A percentile compares a stretch with the other conserved stretches of the same genome.
Evolutionary conservation across 257 asterid genomes (phyloP).

Genomic region (Jacaranda mimosifolia): DNA sequence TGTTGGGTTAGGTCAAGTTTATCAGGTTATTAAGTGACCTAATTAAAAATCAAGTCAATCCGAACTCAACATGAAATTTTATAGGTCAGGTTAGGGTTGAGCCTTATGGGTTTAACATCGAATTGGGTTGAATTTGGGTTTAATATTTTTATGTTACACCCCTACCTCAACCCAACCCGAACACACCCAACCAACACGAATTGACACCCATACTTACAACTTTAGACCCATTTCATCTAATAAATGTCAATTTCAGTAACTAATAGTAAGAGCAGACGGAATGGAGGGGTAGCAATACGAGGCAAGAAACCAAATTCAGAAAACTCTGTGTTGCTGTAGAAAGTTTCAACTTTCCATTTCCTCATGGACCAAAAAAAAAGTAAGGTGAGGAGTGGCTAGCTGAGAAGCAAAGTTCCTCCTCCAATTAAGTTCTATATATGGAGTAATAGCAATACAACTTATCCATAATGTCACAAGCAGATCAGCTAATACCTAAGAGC

Average conservation of each 20-base stretch:
- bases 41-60: too few species aligned
- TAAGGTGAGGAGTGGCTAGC: not conserved
- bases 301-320: not conserved
- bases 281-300: not conserved
- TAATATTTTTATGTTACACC: too few species aligned
- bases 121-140: too few species aligned
- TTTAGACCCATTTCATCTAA: not conserved
- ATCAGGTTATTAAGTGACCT: too few species aligned
- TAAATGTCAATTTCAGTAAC: not conserved
- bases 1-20: too few species aligned
- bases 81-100: too few species aligned
- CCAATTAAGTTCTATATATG: not conserved
- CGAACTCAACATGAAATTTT: too few species aligned
- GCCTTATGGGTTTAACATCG: too few species aligned
- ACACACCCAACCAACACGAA: too few species aligned
- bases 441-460: constrained; percentile 9
- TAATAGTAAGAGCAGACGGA: not conserved
- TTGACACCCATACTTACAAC: too few species aligned
- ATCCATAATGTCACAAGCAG: not conserved
- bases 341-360: not conserved
- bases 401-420: not conserved
- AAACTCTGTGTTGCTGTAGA: not conserved
- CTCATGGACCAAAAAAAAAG: not conserved
- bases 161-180: too few species aligned
- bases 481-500: not conserved